These are phyloP conservation scores for Macrolepiota albuminosa DNA, from an alignment of 768 basidiomycete genomes.

Conservation along the genomic window DNA sequence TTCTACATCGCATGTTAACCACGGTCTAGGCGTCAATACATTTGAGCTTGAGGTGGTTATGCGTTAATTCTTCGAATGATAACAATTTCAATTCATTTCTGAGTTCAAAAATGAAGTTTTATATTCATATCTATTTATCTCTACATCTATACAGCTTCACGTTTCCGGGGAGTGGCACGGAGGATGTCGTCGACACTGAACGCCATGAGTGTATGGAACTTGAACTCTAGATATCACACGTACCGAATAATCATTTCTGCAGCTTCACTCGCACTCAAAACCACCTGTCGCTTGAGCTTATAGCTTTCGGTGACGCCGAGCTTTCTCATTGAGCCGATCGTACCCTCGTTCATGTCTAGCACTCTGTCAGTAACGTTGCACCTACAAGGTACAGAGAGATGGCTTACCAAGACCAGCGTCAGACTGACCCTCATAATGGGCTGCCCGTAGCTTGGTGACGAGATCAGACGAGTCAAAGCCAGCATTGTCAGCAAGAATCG, in stretches of 20 bases:
- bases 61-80: too few relatives aligned
- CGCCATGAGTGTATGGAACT: background rate
- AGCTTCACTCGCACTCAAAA: conserved; percentile 91
- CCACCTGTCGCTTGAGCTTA: conserved; percentile 94
- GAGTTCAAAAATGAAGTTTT: background rate
- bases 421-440: conserved; percentile 83
- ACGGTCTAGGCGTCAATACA: background rate
- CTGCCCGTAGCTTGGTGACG: conserved; percentile 83
- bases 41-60: background rate
- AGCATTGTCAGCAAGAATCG: conserved; percentile 95
- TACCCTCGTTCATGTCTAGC: conserved; percentile 84
- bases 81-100: too few relatives aligned
- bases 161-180: conserved; percentile 76
- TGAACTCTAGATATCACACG: conserved; percentile 17
- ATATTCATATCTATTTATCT: background rate
- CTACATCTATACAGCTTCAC: conserved; percentile 63
- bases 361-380: background rate
- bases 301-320: conserved; percentile 95
- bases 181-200: conserved; percentile 88
- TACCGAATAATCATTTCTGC: conserved; percentile 98
- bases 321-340: conserved; percentile 81
- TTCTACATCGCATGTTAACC: background rate
- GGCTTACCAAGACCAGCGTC: conserved; percentile 85
- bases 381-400: background rate
- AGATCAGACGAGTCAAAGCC: conserved; percentile 98